Evolutionary conservation across 2,329 filamentous ascomycete genomes (phyloP).

Genomic region (Pseudogymnoascus sp.): DNA sequence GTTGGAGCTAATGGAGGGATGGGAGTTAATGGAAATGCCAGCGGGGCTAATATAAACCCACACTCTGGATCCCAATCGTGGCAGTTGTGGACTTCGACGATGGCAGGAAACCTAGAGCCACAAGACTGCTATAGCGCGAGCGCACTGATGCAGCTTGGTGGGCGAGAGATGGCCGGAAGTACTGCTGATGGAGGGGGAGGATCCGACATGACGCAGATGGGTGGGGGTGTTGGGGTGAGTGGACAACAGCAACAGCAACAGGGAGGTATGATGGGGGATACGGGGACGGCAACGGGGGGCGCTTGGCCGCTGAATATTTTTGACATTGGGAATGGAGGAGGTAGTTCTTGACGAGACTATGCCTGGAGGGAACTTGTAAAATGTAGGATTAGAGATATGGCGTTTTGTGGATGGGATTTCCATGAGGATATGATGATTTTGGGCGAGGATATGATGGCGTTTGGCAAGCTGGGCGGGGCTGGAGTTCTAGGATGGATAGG

Average conservation of each 20-base stretch:
- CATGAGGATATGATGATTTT: background rate
- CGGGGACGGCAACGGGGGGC: constrained; percentile 3
- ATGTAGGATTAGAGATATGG: background rate
- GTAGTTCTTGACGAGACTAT: background rate
- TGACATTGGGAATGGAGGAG: constrained; percentile 13
- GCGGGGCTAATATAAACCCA: background rate
- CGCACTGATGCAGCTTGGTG: constrained; percentile 28
- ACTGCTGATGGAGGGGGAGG: constrained; percentile 11
- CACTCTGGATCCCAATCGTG: constrained; percentile 24
- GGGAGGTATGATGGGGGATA: background rate
- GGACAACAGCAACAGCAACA: background rate
- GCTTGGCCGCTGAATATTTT: constrained; percentile 25
- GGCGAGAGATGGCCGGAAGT: constrained; percentile 17
- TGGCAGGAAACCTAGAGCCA: constrained; percentile 25
- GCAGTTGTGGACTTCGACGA: constrained; percentile 27
- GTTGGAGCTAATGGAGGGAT: background rate
- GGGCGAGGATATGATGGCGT: background rate
- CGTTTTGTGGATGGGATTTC: background rate
- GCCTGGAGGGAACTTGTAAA: background rate
- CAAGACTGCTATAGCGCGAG: constrained; percentile 27
- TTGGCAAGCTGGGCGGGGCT: background rate
- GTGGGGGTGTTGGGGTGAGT: background rate
- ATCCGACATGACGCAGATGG: constrained; percentile 8
- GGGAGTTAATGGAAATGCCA: background rate
- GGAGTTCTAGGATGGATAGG: background rate